phyloP scores from a whole-genome alignment of 169 alveolate genomes.

The Theileria sp. region DNA sequence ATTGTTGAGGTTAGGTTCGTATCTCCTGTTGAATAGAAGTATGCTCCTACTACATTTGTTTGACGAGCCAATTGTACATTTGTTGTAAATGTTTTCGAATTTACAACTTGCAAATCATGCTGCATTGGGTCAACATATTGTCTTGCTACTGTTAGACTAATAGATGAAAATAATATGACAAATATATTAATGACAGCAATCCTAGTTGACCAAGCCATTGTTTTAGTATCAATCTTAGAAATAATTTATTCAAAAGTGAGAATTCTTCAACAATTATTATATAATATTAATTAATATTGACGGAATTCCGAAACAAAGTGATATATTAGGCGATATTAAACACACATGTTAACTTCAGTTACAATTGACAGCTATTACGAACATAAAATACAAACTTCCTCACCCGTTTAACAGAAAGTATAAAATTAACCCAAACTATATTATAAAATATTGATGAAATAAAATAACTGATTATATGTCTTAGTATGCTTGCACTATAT shows the following conservation, averaged over 20 bases:
- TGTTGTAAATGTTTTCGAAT: constrained; percentile 68
- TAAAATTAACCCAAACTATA: background rate
- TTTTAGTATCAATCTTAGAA: no score
- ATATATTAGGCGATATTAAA: background rate
- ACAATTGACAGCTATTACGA: background rate
- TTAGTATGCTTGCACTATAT: background rate
- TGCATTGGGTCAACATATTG: constrained; percentile 71
- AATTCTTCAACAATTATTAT: background rate
- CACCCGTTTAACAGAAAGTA: background rate
- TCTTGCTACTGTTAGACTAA: background rate
- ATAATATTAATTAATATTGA: no score
- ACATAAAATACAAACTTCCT: background rate
- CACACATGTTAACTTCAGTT: background rate
- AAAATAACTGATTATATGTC: background rate
- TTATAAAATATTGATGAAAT: background rate
- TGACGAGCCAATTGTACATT: constrained; percentile 71
- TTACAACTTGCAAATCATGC: constrained; percentile 75
- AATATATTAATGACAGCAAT: background rate
- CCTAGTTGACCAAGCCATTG: background rate
- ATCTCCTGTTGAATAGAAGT: constrained; percentile 69
- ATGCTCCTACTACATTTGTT: constrained; percentile 65
- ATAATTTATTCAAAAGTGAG: background rate
- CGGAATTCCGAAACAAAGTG: background rate
- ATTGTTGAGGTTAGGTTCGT: constrained; percentile 62
- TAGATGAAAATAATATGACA: background rate